These are phyloP conservation scores for Zygoascus tannicola DNA, from an alignment of 805 yeast genomes.

Conservation along the genomic window DNA sequence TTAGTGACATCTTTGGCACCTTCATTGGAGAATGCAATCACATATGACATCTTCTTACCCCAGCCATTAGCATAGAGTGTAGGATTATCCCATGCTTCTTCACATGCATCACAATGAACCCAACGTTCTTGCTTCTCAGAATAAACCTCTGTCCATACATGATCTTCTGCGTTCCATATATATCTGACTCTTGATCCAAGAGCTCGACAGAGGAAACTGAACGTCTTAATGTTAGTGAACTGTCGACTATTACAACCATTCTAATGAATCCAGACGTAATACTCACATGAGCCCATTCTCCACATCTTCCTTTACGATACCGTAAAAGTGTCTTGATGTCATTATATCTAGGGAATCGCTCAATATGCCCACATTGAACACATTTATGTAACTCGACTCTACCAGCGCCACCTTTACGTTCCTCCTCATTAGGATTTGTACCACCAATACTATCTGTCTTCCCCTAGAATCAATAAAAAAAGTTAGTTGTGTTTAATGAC, in stretches of 20 bases:
- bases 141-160: conserved; percentile 91
- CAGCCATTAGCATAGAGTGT: conserved; percentile 69
- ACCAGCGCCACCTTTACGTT: conserved; percentile 42
- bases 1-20: conserved; percentile 62
- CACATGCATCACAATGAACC: conserved; percentile 85
- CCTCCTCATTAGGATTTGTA: conserved; percentile 37
- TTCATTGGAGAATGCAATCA: conserved; percentile 51
- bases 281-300: conserved; percentile 74
- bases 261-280: too few relatives aligned
- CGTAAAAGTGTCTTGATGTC: conserved; percentile 52
- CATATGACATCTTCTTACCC: conserved; percentile 91
- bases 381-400: conserved; percentile 61
- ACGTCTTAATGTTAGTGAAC: conserved; percentile 33
- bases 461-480: conserved; percentile 16
- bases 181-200: conserved; percentile 59
- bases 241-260: too few relatives aligned
- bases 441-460: conserved; percentile 34
- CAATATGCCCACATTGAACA: conserved; percentile 34
- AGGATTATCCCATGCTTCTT: conserved; percentile 77
- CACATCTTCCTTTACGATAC: conserved; percentile 73
- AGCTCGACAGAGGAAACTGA: conserved; percentile 58
- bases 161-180: conserved; percentile 86
- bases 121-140: conserved; percentile 53
- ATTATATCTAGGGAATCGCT: conserved; percentile 71
- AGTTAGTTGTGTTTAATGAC: conserved; percentile 24